phyloP scores from a whole-genome alignment of 2,329 filamentous ascomycete species.

The Trichoderma simmonsii region DNA sequence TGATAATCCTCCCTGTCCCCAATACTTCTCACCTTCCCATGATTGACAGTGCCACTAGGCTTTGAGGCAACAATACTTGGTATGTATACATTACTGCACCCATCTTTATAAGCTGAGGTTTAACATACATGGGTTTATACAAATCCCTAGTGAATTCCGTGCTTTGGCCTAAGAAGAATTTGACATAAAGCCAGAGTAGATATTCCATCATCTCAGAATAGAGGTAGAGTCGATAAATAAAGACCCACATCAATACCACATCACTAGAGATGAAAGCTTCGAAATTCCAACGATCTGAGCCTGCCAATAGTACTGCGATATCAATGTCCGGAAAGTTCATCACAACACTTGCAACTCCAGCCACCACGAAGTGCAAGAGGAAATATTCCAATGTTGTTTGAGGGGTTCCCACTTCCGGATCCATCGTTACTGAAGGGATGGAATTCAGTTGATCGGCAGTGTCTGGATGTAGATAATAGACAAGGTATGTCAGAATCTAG shows the following conservation, averaged over 20 bases:
- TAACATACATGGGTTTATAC: neutral
- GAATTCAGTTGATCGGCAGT: neutral
- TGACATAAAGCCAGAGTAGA: neutral
- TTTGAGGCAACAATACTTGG: too few relatives aligned
- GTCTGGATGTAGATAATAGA: neutral
- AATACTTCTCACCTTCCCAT: too few relatives aligned
- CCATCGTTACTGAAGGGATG: neutral
- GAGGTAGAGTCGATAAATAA: neutral
- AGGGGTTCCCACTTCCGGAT: neutral
- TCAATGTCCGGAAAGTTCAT: too few relatives aligned
- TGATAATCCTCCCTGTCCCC: neutral
- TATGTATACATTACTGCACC: too few relatives aligned
- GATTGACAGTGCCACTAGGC: too few relatives aligned
- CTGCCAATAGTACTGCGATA: too few relatives aligned
- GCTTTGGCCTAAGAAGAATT: neutral
- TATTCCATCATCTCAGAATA: neutral
- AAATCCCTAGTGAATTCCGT: neutral
- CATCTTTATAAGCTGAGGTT: too few relatives aligned
- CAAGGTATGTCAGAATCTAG: neutral
- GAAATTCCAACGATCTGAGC: neutral
- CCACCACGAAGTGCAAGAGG: neutral
- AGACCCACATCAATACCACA: neutral
- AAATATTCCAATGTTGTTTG: neutral
- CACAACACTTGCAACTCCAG: neutral
- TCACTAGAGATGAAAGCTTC: neutral